phyloP scores from a whole-genome alignment of 139 green algal species.

The Microglena sp. region DNA sequence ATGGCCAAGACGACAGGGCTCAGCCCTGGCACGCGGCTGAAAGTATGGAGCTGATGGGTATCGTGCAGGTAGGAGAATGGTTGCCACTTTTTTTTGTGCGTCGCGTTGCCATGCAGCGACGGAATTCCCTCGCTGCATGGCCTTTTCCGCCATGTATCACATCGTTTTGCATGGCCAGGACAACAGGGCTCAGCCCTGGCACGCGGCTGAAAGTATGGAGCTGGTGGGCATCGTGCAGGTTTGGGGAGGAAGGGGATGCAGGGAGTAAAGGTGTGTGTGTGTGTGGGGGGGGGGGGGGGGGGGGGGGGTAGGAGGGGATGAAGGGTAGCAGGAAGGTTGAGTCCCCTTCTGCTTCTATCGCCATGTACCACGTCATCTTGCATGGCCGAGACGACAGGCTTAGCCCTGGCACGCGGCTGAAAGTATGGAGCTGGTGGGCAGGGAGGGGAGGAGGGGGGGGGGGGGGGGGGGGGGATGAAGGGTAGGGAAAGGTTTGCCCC shows the following conservation, averaged over 20 bases:
- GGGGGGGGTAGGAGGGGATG: no score
- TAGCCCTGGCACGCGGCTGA: conserved; percentile 6
- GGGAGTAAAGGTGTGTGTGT: no score
- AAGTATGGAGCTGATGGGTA: no score
- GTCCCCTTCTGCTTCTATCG: neutral
- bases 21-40: no score
- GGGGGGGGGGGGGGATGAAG: no score
- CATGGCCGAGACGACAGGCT: neutral
- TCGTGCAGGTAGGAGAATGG: no score
- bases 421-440: neutral
- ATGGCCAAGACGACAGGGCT: neutral
- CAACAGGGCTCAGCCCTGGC: neutral
- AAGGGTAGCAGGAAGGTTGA: no score
- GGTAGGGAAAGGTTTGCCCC: no score
- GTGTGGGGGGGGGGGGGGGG: no score
- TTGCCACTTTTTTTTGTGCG: neutral
- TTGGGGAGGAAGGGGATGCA: neutral
- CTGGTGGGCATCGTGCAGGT: neutral
- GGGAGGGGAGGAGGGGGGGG: no score
- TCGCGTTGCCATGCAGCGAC: neutral
- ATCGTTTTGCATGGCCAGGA: neutral
- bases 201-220: neutral
- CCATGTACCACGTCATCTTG: conserved; percentile 10
- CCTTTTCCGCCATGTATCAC: neutral
- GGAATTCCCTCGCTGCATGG: no score